Conservation (phyloP, 257 asterid species). For the Lantana camara region DNA sequence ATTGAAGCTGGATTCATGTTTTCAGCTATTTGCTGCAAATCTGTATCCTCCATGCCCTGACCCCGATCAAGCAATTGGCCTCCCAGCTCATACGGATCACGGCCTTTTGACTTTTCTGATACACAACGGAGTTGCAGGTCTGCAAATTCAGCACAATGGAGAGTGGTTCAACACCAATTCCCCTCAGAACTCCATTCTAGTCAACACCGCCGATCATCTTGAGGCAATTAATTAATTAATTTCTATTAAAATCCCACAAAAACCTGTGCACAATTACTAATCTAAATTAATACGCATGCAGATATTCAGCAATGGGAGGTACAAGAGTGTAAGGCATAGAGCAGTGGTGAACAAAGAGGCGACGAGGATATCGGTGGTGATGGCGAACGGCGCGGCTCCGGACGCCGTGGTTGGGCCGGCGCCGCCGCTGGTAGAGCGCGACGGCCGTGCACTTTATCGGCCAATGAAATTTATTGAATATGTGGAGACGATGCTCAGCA, state of each 20-base stretch:
- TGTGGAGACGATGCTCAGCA: conserved; percentile 40
- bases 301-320: conserved; percentile 45
- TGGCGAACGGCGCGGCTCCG: conserved; percentile 50
- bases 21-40: conserved; percentile 44
- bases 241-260: background rate
- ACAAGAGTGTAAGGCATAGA: conserved; percentile 45
- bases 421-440: conserved; percentile 14
- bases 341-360: conserved; percentile 35
- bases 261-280: background rate
- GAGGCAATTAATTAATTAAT: conserved; percentile 29
- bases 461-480: conserved; percentile 52
- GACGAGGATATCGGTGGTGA: conserved; percentile 45
- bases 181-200: conserved; percentile 38
- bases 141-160: conserved; percentile 40
- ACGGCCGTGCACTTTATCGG: conserved; percentile 28
- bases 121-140: conserved; percentile 43
- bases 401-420: conserved; percentile 46
- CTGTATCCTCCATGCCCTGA: conserved; percentile 53
- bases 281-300: background rate
- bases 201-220: conserved; percentile 51
- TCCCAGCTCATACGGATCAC: conserved; percentile 56
- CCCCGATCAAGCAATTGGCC: conserved; percentile 58
- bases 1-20: conserved; percentile 38
- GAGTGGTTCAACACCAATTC: conserved; percentile 44
- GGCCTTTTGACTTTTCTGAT: conserved; percentile 50